Evolutionary conservation across 2,329 filamentous ascomycete genomes (phyloP).

Genomic region (Aspergillus ruber): DNA sequence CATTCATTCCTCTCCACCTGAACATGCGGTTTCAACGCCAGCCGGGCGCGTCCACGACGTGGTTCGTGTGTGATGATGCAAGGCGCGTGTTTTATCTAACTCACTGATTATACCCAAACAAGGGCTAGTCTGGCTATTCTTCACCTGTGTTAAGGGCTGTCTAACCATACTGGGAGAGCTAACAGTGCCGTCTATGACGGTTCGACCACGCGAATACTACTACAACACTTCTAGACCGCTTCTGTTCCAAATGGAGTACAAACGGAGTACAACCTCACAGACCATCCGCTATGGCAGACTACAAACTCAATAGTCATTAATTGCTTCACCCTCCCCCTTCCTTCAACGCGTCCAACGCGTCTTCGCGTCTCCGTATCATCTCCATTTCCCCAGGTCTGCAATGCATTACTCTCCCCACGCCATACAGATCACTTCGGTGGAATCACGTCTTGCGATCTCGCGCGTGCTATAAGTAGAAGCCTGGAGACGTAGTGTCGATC

Average conservation of each 20-base stretch:
- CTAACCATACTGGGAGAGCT: too few species aligned
- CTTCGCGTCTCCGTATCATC: neutral
- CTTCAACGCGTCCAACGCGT: conserved; percentile 21
- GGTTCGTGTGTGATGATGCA: neutral
- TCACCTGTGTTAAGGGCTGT: too few species aligned
- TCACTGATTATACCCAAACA: too few species aligned
- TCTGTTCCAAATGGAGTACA: neutral
- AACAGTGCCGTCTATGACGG: too few species aligned
- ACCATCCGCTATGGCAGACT: too few species aligned
- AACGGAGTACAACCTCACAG: neutral
- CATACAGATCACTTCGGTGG: neutral
- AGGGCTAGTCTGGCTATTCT: too few species aligned
- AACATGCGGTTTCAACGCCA: neutral
- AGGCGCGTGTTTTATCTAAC: neutral
- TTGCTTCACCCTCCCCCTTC: conserved; percentile 5
- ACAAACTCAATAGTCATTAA: too few species aligned
- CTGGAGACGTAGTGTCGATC: neutral
- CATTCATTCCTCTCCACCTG: neutral
- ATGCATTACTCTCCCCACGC: neutral
- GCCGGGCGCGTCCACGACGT: neutral
- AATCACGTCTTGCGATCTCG: conserved; percentile 7
- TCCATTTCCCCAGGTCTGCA: too few species aligned
- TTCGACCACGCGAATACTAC: too few species aligned
- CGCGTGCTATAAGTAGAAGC: conserved; percentile 3
- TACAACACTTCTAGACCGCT: too few species aligned